Percentiles rank a stretch among this genome's conserved stretches.
Evolutionary conservation across 2,329 filamentous ascomycete genomes (phyloP).

Genomic region (Grosmannia clavigera): DNA sequence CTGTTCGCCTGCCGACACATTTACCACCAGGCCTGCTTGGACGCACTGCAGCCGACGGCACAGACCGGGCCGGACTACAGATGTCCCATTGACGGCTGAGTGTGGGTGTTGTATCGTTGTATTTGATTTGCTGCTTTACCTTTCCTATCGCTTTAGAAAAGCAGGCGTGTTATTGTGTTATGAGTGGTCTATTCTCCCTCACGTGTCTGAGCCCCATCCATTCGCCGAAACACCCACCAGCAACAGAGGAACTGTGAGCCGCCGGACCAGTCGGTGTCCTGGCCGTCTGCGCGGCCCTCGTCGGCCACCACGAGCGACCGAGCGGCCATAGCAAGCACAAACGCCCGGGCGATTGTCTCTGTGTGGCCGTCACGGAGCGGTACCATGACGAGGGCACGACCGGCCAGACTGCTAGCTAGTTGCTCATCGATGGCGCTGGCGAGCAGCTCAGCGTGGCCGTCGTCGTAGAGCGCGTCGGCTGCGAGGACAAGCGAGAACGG

Average conservation of each 20-base stretch:
- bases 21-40: slow-evolving; percentile 57
- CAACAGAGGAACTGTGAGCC: slow-evolving; percentile 7
- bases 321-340: slow-evolving; percentile 47
- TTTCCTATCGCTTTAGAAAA: too few relatives aligned
- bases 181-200: not conserved
- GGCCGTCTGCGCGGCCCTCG: slow-evolving; percentile 50
- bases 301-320: slow-evolving; percentile 45
- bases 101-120: not conserved
- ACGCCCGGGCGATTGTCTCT: slow-evolving; percentile 44
- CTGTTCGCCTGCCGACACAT: slow-evolving; percentile 60
- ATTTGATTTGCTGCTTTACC: too few relatives aligned
- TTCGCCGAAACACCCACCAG: slow-evolving; percentile 11
- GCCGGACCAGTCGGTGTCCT: slow-evolving; percentile 59
- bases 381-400: slow-evolving; percentile 58
- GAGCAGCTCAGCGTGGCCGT: slow-evolving; percentile 66
- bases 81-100: slow-evolving; percentile 44
- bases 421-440: slow-evolving; percentile 57
- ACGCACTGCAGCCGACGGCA: slow-evolving; percentile 39
- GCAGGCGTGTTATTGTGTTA: too few relatives aligned
- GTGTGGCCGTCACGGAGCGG: slow-evolving; percentile 63
- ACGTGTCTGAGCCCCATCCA: not conserved
- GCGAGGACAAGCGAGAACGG: slow-evolving; percentile 55
- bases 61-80: slow-evolving; percentile 34
- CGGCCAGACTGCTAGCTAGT: slow-evolving; percentile 38
- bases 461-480: slow-evolving; percentile 79